Conservation (phyloP, 1,284 basidiomycete genomes). For the Xerocomus nothofagi region DNA sequence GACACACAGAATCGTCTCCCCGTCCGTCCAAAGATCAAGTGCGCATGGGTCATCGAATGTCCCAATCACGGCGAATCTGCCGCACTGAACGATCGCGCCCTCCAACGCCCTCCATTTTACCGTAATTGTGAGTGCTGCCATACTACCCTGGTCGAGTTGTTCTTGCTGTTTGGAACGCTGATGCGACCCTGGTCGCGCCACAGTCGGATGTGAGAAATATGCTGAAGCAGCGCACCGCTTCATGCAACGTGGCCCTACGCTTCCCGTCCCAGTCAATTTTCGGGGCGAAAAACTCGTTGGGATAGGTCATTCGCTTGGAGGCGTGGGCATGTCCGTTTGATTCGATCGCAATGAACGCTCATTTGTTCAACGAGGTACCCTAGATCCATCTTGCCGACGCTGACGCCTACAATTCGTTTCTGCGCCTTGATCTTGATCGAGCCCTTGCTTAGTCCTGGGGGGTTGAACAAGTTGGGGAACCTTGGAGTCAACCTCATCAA, state of each 20-base stretch:
- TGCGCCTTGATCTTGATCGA: slow-evolving; percentile 52
- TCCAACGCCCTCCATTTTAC: slow-evolving; percentile 42
- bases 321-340: slow-evolving; percentile 52
- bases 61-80: slow-evolving; percentile 53
- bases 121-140: slow-evolving; percentile 44
- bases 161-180: slow-evolving; percentile 1
- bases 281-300: slow-evolving; percentile 49
- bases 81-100: slow-evolving; percentile 39
- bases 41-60: slow-evolving; percentile 54
- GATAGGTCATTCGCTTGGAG: slow-evolving; percentile 65
- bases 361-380: slow-evolving; percentile 15
- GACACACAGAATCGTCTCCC: slow-evolving; percentile 14
- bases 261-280: slow-evolving; percentile 47
- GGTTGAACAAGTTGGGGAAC: slow-evolving; percentile 39
- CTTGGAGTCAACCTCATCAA: slow-evolving; percentile 44
- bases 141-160: not conserved
- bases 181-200: not conserved
- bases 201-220: slow-evolving; percentile 63
- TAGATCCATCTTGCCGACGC: slow-evolving; percentile 51
- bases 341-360: not conserved
- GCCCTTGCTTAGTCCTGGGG: slow-evolving; percentile 53
- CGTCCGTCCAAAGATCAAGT: slow-evolving; percentile 40
- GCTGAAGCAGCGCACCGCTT: slow-evolving; percentile 55
- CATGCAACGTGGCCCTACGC: slow-evolving; percentile 40
- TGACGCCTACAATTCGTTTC: slow-evolving; percentile 45